Percentiles rank a stretch among this genome's conserved stretches.
These are phyloP conservation scores for Globisporangium irregulare DNA, from an alignment of 352 stramenopile genomes.

Conservation along the genomic window DNA sequence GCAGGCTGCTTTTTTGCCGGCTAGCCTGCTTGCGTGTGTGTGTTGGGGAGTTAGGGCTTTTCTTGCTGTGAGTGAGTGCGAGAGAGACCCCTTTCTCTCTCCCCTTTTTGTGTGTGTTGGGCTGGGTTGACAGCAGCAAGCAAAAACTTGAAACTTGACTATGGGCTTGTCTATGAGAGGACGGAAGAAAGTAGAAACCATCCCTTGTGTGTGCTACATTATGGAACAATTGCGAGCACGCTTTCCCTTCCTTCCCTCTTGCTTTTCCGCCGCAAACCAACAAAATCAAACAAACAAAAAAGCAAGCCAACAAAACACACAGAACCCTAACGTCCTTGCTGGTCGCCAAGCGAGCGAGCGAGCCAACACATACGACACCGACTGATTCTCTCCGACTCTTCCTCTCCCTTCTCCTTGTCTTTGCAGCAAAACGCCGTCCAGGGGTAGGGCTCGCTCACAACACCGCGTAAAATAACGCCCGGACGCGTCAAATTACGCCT, in stretches of 20 bases:
- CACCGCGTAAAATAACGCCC: not conserved
- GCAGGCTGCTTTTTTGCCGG: not conserved
- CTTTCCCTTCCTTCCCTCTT: not conserved
- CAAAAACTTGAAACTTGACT: not conserved
- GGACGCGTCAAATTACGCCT: conserved; percentile 6
- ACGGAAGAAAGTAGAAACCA: conserved; percentile 11
- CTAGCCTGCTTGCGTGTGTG: not conserved
- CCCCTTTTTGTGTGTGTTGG: not conserved
- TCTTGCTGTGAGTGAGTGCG: not conserved
- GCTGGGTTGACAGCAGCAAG: conserved; percentile 4
- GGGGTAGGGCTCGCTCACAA: not conserved
- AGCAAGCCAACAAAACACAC: not conserved
- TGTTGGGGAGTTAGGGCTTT: not conserved
- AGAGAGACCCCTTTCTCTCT: conserved; percentile 1
- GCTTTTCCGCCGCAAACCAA: not conserved
- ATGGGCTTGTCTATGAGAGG: conserved; percentile 7
- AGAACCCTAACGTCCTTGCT: not conserved
- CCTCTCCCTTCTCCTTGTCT: not conserved
- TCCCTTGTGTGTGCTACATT: not conserved
- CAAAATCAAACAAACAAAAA: not conserved
- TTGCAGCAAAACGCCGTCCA: not conserved
- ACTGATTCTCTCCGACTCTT: conserved; percentile 18
- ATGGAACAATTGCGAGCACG: conserved; percentile 2
- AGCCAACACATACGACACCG: not conserved
- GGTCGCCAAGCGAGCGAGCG: not conserved